These are phyloP conservation scores for Trichocladium uniseriatum DNA, from an alignment of 495 filamentous ascomycete species.

Conservation along the genomic window DNA sequence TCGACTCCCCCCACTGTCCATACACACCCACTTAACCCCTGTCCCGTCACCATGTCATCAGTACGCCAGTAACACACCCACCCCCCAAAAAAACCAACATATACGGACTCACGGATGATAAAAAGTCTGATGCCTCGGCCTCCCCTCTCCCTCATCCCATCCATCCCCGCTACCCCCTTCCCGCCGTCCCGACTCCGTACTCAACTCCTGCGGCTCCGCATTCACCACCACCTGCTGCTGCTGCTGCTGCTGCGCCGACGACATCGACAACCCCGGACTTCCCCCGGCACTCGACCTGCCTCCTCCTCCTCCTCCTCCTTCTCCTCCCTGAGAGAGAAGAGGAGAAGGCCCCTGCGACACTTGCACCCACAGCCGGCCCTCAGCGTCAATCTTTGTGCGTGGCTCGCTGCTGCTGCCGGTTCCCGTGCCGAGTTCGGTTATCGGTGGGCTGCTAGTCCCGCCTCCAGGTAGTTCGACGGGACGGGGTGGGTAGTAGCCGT, in stretches of 20 bases:
- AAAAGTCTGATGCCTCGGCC: slow-evolving; percentile 16
- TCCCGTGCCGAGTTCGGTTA: neutral
- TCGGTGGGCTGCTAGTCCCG: neutral
- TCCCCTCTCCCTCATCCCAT: slow-evolving; percentile 11
- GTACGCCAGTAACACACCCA: too few species aligned
- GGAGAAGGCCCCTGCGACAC: slow-evolving; percentile 6
- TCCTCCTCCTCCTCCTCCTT: neutral
- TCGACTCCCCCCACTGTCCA: too few species aligned
- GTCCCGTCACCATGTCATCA: too few species aligned
- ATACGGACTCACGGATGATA: slow-evolving; percentile 16
- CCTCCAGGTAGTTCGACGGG: slow-evolving; percentile 1
- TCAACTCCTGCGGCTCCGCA: slow-evolving; percentile 10
- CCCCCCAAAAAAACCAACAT: too few species aligned
- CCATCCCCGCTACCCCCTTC: neutral
- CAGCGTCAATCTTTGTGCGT: slow-evolving; percentile 15
- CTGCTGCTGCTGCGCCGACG: neutral
- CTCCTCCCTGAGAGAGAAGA: too few species aligned
- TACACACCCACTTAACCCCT: too few species aligned
- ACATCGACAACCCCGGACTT: neutral
- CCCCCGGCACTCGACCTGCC: neutral
- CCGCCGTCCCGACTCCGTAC: neutral
- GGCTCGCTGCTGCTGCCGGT: slow-evolving; percentile 1
- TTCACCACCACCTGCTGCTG: neutral
- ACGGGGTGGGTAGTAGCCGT: neutral
- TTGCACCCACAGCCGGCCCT: slow-evolving; percentile 23